phyloP scores from a whole-genome alignment of 2,329 filamentous ascomycete species.

The Xylaria sp. region DNA sequence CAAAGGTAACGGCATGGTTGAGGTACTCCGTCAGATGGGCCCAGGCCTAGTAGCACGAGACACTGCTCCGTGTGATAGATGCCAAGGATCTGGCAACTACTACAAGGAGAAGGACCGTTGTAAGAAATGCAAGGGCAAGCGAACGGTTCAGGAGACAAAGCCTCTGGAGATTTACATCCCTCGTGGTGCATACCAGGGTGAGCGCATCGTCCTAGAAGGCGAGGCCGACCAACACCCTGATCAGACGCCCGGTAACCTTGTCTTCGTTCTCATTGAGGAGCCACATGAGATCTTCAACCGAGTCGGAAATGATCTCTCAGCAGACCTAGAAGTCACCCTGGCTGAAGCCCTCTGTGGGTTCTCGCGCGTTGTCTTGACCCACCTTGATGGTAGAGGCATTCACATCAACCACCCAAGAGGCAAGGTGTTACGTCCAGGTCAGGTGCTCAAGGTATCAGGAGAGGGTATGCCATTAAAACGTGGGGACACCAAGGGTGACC shows the following conservation, averaged over 20 bases:
- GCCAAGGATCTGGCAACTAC: slow-evolving; percentile 83
- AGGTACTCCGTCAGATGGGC: slow-evolving; percentile 83
- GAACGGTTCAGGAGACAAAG: slow-evolving; percentile 88
- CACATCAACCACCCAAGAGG: slow-evolving; percentile 81
- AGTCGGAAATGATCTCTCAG: slow-evolving; percentile 83
- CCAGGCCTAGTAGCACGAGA: slow-evolving; percentile 87
- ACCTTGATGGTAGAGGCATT: slow-evolving; percentile 93
- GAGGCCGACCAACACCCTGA: slow-evolving; percentile 94
- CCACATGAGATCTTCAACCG: slow-evolving; percentile 84
- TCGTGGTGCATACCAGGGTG: slow-evolving; percentile 84
- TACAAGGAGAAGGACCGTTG: slow-evolving; percentile 97
- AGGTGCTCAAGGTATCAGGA: slow-evolving; percentile 84
- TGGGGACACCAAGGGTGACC: slow-evolving; percentile 82
- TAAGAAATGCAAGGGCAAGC: slow-evolving; percentile 97
- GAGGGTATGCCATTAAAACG: slow-evolving; percentile 97
- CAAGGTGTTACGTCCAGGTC: slow-evolving; percentile 82
- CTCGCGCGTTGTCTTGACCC: slow-evolving; percentile 87
- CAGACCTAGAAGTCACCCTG: slow-evolving; percentile 82
- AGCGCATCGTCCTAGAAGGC: slow-evolving; percentile 88
- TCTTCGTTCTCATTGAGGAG: slow-evolving; percentile 87
- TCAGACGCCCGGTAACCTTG: slow-evolving; percentile 89
- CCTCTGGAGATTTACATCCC: slow-evolving; percentile 97
- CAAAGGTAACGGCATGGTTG: slow-evolving; percentile 79
- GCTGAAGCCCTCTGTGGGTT: slow-evolving; percentile 89
- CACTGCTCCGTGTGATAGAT: slow-evolving; percentile 82